phyloP scores from a whole-genome alignment of 768 basidiomycete species.

The Albatrellus ellisii region DNA sequence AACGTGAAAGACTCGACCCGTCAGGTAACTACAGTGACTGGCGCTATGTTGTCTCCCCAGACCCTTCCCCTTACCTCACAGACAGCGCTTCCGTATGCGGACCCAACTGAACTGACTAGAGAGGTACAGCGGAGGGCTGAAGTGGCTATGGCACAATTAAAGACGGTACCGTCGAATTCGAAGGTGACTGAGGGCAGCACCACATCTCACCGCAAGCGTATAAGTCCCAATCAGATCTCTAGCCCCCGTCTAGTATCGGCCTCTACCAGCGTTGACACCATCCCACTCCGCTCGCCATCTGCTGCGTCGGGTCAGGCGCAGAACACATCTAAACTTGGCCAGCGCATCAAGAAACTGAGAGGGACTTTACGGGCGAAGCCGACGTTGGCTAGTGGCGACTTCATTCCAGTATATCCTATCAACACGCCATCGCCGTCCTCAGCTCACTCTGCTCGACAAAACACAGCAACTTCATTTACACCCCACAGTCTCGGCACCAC shows the following conservation, averaged over 20 bases:
- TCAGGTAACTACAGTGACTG: background rate
- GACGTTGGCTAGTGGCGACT: constrained; percentile 37
- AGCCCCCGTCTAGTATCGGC: constrained; percentile 27
- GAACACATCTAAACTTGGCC: constrained; percentile 46
- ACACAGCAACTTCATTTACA: constrained; percentile 19
- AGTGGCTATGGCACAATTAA: constrained; percentile 29
- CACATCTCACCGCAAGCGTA: constrained; percentile 17
- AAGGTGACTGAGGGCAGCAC: constrained; percentile 15
- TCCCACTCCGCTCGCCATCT: constrained; percentile 18
- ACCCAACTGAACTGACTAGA: constrained; percentile 9
- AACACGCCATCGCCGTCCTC: constrained; percentile 29
- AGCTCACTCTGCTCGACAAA: constrained; percentile 28
- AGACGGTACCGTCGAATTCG: constrained; percentile 26
- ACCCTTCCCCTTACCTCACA: background rate
- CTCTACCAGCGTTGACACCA: constrained; percentile 24
- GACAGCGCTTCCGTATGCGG: constrained; percentile 1
- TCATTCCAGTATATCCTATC: constrained; percentile 28
- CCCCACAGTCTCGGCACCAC: constrained; percentile 23
- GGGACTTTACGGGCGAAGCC: constrained; percentile 50
- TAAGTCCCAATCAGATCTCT: constrained; percentile 26
- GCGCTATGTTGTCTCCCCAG: background rate
- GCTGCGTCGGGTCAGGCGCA: constrained; percentile 13
- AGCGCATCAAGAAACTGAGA: constrained; percentile 59
- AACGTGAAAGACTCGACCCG: background rate
- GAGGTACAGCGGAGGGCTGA: constrained; percentile 11